Evolutionary conservation across 352 stramenopile species (phyloP).

Genomic region (Pelagophyceae sp.): DNA sequence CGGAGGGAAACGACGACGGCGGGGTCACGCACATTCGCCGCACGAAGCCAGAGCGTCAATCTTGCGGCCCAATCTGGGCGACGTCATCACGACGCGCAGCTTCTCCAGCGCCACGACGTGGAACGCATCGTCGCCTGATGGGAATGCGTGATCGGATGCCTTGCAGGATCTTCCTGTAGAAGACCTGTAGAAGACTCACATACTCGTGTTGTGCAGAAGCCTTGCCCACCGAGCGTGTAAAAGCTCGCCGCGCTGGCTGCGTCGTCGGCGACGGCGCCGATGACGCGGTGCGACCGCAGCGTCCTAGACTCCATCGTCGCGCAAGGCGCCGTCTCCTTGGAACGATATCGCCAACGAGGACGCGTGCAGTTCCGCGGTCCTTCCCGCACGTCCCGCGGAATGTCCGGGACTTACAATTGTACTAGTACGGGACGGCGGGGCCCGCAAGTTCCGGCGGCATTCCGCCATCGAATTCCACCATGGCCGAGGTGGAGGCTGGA

Average conservation of each 20-base stretch:
- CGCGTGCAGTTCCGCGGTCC: no score
- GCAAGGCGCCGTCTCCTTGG: neutral
- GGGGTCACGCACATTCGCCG: conserved; percentile 1
- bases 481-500: neutral
- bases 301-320: neutral
- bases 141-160: neutral
- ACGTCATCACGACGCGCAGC: neutral
- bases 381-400: no score
- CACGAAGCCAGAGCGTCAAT: neutral
- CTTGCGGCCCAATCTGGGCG: neutral
- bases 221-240: neutral
- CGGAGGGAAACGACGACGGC: neutral
- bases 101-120: conserved; percentile 1
- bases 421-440: no score
- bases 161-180: neutral
- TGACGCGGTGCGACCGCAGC: conserved; percentile 12
- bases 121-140: neutral
- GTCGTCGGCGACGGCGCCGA: conserved; percentile 15
- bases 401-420: no score
- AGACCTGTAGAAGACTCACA: neutral
- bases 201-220: neutral
- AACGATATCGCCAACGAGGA: neutral
- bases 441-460: no score
- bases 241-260: neutral
- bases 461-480: no score